Evolutionary conservation across 2,329 filamentous ascomycete genomes (phyloP).

Genomic region (Talaromyces sp.): DNA sequence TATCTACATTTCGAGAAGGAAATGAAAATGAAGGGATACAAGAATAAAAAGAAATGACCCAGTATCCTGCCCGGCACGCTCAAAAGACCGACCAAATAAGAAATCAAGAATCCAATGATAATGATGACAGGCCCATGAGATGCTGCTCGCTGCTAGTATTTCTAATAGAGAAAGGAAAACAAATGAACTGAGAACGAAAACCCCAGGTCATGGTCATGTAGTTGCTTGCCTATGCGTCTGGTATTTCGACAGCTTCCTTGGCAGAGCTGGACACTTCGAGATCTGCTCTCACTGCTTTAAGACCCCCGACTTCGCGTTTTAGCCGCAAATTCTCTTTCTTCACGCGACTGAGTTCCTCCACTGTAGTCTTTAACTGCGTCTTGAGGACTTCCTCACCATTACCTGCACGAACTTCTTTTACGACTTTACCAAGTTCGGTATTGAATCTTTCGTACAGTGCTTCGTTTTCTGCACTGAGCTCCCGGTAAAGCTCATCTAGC

Average conservation of each 20-base stretch:
- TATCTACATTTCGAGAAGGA: constrained; percentile 5
- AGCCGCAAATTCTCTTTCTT: constrained; percentile 82
- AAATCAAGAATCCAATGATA: not conserved
- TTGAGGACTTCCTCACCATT: constrained; percentile 77
- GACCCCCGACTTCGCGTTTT: constrained; percentile 73
- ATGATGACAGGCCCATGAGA: not conserved
- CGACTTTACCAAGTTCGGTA: constrained; percentile 77
- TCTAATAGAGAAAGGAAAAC: not conserved
- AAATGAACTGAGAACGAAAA: not conserved
- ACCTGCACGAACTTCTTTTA: constrained; percentile 68
- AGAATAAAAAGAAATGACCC: not conserved
- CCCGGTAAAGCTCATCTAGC: constrained; percentile 83
- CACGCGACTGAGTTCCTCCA: constrained; percentile 70
- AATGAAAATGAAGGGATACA: constrained; percentile 5
- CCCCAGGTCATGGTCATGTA: not conserved
- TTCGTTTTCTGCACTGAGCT: constrained; percentile 85
- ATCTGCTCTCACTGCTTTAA: constrained; percentile 48
- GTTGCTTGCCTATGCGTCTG: not conserved
- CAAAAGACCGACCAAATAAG: constrained; percentile 5
- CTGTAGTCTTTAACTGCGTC: constrained; percentile 62
- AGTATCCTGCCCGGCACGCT: constrained; percentile 2
- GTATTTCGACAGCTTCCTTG: constrained; percentile 16
- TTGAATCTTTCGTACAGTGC: constrained; percentile 89
- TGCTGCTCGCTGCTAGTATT: not conserved
- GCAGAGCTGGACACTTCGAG: constrained; percentile 20